Base-by-base conservation (phyloP, 2,329 filamentous ascomycete genomes). In the Colletotrichum caudatum region DNA sequence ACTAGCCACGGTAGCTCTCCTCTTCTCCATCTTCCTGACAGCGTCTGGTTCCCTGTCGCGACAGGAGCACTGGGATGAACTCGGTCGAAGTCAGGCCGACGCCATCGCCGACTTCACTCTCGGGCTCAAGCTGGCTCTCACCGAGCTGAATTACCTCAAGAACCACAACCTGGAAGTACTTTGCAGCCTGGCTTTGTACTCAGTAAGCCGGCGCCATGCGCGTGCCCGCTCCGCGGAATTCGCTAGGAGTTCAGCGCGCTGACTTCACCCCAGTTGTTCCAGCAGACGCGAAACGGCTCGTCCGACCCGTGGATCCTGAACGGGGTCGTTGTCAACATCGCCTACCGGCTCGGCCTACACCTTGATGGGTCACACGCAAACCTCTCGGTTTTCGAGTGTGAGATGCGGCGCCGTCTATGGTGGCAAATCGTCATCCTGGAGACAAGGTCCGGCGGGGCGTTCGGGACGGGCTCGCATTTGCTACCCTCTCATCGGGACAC, bases 301-400 rank as follows among this genome's bases (percentile, higher is more conserved):
- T 20, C 16, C 8, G 50, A 64, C 16, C 51, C 60, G 8, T 91
- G 89, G 87, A 85, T 90, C 54, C 76, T 92, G n/a, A 88, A 87
- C 62, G 90, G 90, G 3, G 82, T 89, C 23, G 84, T 89, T 6
- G 82, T 92, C 33, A 86, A 90, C 26, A 88, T 92, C 63, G 90
- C 89, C 1, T 88, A 91, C 76, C 90, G 90, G 75, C 90, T 92
- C 84, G 90, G 90, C 0, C 83, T 92, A 58, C 89, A 92, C 71
- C 84, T 87, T 8, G 90, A 92, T 67, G 66, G 66, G 0, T 48
- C 53, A 12, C 48, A 44, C 4, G 18, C 44, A 5, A 20, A 26
- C 14, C 53, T 65, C 3, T 26, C 37, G 1, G 50, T n/a, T 2
- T 65, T 65, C 2, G 35, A 65, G 37, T 33, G 33, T 7, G 62